Evolutionary conservation across 164 flowering plant genomes (phyloP).

Genomic region (Tinospora cordifolia): DNA sequence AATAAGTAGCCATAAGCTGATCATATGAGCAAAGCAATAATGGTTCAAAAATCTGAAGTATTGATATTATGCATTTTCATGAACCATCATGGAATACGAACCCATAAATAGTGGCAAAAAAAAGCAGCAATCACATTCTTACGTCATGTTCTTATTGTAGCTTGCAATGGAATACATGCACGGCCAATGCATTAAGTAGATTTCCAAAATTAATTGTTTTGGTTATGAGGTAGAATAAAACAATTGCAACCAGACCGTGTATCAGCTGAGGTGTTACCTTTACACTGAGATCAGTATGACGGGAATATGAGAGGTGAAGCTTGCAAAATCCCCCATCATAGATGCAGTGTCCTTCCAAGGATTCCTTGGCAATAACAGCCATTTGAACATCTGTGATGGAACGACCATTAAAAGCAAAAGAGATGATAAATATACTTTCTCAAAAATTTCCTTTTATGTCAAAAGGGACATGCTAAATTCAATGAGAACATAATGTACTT

Average conservation of each 20-base stretch:
- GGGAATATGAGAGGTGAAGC: conserved; percentile 88
- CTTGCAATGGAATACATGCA: not conserved
- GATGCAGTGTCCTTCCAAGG: conserved; percentile 90
- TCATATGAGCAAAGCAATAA: too few relatives aligned
- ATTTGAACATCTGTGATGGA: conserved; percentile 63
- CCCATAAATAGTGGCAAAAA: too few relatives aligned
- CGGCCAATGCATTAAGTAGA: not conserved
- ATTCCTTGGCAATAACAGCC: conserved; percentile 77
- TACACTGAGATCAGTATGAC: conserved; percentile 88
- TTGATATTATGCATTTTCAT: too few relatives aligned
- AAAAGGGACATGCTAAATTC: too few relatives aligned
- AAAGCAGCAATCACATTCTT: too few relatives aligned
- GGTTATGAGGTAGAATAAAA: not conserved
- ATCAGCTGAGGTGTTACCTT: conserved; percentile 39
- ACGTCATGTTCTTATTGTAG: not conserved
- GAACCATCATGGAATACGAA: too few relatives aligned
- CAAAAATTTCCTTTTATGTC: not conserved
- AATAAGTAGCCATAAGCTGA: not conserved
- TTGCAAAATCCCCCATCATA: conserved; percentile 98
- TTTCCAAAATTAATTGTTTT: not conserved
- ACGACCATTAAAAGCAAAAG: not conserved
- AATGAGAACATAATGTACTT: too few relatives aligned
- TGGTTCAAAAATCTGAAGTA: too few relatives aligned
- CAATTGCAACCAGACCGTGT: not conserved
- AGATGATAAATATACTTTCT: not conserved